Percentiles rank a stretch among this genome's conserved stretches.
Conservation (phyloP, 1,284 basidiomycete species). For the Tetrapyrgos nigripes region DNA sequence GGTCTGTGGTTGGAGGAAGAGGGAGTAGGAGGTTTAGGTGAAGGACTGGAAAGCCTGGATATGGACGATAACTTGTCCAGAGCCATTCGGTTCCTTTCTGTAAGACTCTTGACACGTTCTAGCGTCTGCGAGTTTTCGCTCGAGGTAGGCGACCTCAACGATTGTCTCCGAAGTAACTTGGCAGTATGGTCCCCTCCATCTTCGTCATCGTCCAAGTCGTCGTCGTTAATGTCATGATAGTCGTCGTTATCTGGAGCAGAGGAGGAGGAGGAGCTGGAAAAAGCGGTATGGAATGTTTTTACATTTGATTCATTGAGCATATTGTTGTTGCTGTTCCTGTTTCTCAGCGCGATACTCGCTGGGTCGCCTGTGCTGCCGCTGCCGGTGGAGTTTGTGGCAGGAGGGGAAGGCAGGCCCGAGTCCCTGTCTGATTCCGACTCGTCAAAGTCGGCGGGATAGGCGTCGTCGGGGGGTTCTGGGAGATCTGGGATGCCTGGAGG, state of each 20-base stretch:
- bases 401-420: constrained; percentile 78
- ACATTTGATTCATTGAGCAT: constrained; percentile 32
- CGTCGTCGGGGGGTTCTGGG: constrained; percentile 75
- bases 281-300: constrained; percentile 36
- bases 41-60: constrained; percentile 47
- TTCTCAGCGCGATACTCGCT: constrained; percentile 56
- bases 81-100: constrained; percentile 74
- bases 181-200: constrained; percentile 60
- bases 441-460: too few species aligned
- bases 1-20: constrained; percentile 38
- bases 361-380: constrained; percentile 76
- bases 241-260: constrained; percentile 26
- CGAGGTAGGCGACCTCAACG: constrained; percentile 24
- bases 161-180: constrained; percentile 53
- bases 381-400: constrained; percentile 81
- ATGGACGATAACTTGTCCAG: constrained; percentile 69
- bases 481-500: constrained; percentile 60
- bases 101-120: constrained; percentile 70
- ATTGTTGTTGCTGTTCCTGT: constrained; percentile 6
- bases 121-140: constrained; percentile 62
- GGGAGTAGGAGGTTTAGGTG: constrained; percentile 33
- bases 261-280: constrained; percentile 2
- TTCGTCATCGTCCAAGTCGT: constrained; percentile 65
- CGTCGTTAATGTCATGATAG: constrained; percentile 53
- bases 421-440: too few species aligned